Conservation (phyloP, 2,329 filamentous ascomycete genomes). For the Colletotrichum aenigma region DNA sequence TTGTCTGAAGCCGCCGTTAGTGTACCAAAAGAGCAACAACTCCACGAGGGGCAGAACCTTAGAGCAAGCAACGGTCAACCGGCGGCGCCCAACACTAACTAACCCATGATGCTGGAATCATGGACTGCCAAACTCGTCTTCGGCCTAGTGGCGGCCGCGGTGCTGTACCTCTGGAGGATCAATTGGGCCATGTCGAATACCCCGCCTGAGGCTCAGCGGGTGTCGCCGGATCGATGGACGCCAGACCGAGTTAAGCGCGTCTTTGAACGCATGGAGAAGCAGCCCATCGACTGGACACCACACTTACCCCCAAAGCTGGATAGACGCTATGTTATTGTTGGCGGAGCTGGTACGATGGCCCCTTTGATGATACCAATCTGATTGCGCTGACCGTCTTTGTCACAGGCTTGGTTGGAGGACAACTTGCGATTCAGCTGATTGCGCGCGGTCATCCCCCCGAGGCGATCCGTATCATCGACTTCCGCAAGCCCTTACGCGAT, state of each 20-base stretch:
- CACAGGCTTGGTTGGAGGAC: slow-evolving; percentile 58
- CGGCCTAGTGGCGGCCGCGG: slow-evolving; percentile 6
- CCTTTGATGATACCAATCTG: neutral
- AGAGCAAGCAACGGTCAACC: neutral
- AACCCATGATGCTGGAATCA: slow-evolving; percentile 1
- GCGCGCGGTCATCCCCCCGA: slow-evolving; percentile 53
- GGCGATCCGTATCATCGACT: slow-evolving; percentile 59
- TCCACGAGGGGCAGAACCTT: neutral
- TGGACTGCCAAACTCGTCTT: neutral
- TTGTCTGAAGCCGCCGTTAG: neutral
- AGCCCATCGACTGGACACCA: slow-evolving; percentile 40
- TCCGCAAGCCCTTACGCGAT: slow-evolving; percentile 44
- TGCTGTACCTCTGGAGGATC: slow-evolving; percentile 39
- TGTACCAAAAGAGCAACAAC: neutral
- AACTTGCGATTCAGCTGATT: slow-evolving; percentile 58
- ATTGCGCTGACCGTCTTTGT: neutral
- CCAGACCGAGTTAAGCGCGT: slow-evolving; percentile 36
- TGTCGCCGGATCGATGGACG: slow-evolving; percentile 39
- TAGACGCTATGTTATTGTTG: slow-evolving; percentile 49
- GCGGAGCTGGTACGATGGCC: slow-evolving; percentile 45
- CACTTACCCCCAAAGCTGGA: slow-evolving; percentile 43
- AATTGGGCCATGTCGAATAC: slow-evolving; percentile 39
- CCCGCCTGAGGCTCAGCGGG: slow-evolving; percentile 37
- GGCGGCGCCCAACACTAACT: neutral
- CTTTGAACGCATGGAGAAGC: slow-evolving; percentile 36